These are phyloP conservation scores for Fusarium vanettenii DNA, from an alignment of 2,329 filamentous ascomycete genomes.

Conservation along the genomic window DNA sequence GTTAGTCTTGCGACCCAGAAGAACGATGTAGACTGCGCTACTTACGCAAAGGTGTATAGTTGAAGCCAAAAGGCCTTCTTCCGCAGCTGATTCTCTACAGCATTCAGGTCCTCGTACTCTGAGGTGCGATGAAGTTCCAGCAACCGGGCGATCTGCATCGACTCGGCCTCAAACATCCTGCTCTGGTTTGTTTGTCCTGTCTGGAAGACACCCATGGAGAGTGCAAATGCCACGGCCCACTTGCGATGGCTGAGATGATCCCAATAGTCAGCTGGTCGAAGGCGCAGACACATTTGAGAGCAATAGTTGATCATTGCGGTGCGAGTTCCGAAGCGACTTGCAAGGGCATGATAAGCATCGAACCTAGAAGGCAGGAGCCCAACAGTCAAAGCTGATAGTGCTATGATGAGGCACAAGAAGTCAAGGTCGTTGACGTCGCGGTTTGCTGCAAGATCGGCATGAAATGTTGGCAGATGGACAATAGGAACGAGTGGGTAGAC, in stretches of 20 bases:
- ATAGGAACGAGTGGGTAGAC: slow-evolving; percentile 43
- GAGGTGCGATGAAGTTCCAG: slow-evolving; percentile 47
- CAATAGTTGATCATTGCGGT: slow-evolving; percentile 43
- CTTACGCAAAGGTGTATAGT: slow-evolving; percentile 47
- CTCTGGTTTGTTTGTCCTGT: slow-evolving; percentile 50
- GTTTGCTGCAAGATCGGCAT: slow-evolving; percentile 31
- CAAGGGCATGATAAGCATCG: slow-evolving; percentile 35
- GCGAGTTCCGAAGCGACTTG: slow-evolving; percentile 38
- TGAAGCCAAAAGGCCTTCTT: slow-evolving; percentile 53
- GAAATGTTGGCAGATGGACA: slow-evolving; percentile 41
- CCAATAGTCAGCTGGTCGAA: slow-evolving; percentile 39
- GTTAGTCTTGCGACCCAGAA: not conserved
- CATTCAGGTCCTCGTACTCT: slow-evolving; percentile 46
- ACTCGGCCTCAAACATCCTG: slow-evolving; percentile 51
- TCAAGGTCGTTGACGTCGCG: slow-evolving; percentile 39
- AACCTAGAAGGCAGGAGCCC: slow-evolving; percentile 44
- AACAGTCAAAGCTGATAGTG: slow-evolving; percentile 39
- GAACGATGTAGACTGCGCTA: no score
- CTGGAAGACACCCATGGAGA: slow-evolving; percentile 49
- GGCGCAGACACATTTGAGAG: slow-evolving; percentile 38
- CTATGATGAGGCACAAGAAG: slow-evolving; percentile 41
- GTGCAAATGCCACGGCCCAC: slow-evolving; percentile 49
- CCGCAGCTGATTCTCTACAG: slow-evolving; percentile 49
- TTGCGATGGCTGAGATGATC: slow-evolving; percentile 48
- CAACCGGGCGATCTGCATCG: slow-evolving; percentile 48